Evolutionary conservation across 352 stramenopile genomes (phyloP).

Genomic region (Pythium scleroteichum): DNA sequence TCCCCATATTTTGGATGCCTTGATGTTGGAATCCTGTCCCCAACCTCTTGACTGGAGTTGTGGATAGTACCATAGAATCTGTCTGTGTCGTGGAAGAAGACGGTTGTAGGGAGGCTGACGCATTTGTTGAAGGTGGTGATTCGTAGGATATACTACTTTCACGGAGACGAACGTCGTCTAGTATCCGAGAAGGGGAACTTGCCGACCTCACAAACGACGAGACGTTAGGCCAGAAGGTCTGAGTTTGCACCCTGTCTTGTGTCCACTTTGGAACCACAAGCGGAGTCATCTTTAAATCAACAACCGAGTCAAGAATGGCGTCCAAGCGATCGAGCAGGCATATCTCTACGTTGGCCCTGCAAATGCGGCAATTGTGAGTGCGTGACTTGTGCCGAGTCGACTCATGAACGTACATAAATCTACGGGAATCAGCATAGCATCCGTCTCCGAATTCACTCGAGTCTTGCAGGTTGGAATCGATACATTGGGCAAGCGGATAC

Average conservation of each 20-base stretch:
- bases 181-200: background rate
- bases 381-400: no score
- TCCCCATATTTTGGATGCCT: background rate
- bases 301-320: background rate
- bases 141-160: conserved; percentile 18
- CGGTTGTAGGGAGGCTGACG: background rate
- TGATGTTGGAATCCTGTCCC: no score
- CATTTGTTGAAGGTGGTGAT: conserved; percentile 5
- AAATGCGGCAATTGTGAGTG: background rate
- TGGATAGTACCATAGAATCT: background rate
- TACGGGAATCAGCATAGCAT: background rate
- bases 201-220: conserved; percentile 15
- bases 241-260: background rate
- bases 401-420: conserved; percentile 13
- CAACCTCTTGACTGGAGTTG: background rate
- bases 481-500: conserved; percentile 31
- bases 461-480: conserved; percentile 25
- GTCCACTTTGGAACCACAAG: conserved; percentile 11
- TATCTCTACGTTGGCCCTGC: conserved; percentile 20
- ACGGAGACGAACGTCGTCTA: conserved; percentile 25
- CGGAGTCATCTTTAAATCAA: conserved; percentile 10
- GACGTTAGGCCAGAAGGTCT: conserved; percentile 30
- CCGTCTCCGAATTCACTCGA: conserved; percentile 6
- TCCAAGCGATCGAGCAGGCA: conserved; percentile 12
- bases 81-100: conserved; percentile 12